These are phyloP conservation scores for Colletotrichum sansevieriae DNA, from an alignment of 2,329 filamentous ascomycete species.

Conservation along the genomic window DNA sequence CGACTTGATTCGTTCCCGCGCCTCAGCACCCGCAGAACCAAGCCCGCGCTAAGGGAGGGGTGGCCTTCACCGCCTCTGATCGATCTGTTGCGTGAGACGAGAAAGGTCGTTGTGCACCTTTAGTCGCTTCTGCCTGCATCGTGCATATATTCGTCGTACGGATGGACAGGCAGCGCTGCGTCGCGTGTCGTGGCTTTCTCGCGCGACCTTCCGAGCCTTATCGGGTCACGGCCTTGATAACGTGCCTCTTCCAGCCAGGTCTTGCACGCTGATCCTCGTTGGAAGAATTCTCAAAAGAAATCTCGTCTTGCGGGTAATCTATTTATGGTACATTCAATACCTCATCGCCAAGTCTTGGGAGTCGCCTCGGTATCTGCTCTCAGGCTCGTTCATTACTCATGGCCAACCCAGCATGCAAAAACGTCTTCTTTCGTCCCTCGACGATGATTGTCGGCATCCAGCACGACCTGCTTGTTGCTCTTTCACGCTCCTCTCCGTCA, in stretches of 20 bases:
- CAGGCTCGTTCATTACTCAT: constrained; percentile 35
- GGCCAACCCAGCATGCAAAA: constrained; percentile 23
- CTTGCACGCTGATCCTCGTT: constrained; percentile 8
- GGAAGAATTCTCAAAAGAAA: background rate
- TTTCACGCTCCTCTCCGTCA: background rate
- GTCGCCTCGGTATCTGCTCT: constrained; percentile 29
- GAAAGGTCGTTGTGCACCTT: background rate
- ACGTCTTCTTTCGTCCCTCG: constrained; percentile 16
- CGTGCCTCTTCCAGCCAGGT: background rate
- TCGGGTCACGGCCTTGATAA: constrained; percentile 5
- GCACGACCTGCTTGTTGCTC: background rate
- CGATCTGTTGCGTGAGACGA: background rate
- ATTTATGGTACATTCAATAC: constrained; percentile 41
- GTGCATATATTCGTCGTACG: constrained; percentile 32
- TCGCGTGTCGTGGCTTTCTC: constrained; percentile 22
- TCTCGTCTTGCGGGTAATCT: constrained; percentile 40
- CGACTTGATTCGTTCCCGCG: constrained; percentile 32
- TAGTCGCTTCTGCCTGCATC: constrained; percentile 27
- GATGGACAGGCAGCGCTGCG: background rate
- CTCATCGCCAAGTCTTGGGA: constrained; percentile 28
- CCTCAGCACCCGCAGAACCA: constrained; percentile 30
- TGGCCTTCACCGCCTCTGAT: constrained; percentile 28
- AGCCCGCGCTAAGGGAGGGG: constrained; percentile 20
- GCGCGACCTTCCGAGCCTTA: constrained; percentile 3
- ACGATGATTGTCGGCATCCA: background rate